These are phyloP conservation scores for Inonotus obliquus DNA, from an alignment of 1,284 basidiomycete species.

Conservation along the genomic window DNA sequence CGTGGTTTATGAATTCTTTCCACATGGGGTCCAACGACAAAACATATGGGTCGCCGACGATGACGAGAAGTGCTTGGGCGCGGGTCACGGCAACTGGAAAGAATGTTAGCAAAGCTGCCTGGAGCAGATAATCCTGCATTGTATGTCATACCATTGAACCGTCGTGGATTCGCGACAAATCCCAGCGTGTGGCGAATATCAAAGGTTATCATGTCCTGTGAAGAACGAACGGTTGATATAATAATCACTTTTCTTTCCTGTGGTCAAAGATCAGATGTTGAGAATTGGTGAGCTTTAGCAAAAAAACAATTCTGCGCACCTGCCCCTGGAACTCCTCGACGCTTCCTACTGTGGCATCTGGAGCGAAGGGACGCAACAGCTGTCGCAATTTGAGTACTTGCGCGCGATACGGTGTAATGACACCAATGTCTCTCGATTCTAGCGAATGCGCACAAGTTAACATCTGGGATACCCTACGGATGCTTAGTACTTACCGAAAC, in stretches of 20 bases:
- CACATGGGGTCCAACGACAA: slow-evolving; percentile 48
- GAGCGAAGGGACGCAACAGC: slow-evolving; percentile 30
- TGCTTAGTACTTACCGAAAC: slow-evolving; percentile 28
- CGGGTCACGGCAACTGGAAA: slow-evolving; percentile 38
- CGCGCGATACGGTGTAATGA: slow-evolving; percentile 53
- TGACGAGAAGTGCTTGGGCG: slow-evolving; percentile 51
- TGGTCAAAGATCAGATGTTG: slow-evolving; percentile 20
- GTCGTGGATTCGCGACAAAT: slow-evolving; percentile 40
- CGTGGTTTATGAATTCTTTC: slow-evolving; percentile 49
- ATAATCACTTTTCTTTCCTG: slow-evolving; percentile 40
- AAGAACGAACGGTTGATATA: slow-evolving; percentile 44
- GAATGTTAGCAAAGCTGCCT: neutral
- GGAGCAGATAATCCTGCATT: neutral
- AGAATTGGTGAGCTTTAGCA: neutral
- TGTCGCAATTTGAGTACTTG: slow-evolving; percentile 45
- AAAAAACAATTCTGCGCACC: slow-evolving; percentile 29
- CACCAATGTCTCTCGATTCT: slow-evolving; percentile 42
- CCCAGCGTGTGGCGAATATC: slow-evolving; percentile 42
- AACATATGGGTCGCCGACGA: slow-evolving; percentile 51
- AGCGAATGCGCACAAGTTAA: neutral
- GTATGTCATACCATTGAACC: slow-evolving; percentile 39
- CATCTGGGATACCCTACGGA: neutral
- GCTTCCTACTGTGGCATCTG: slow-evolving; percentile 47
- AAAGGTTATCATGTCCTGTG: slow-evolving; percentile 31
- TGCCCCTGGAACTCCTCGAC: slow-evolving; percentile 65